Percentiles rank a stretch among this genome's conserved stretches.
Evolutionary conservation across 2,329 filamentous ascomycete genomes (phyloP).

Genomic region (Reticulascus tulasneorum): DNA sequence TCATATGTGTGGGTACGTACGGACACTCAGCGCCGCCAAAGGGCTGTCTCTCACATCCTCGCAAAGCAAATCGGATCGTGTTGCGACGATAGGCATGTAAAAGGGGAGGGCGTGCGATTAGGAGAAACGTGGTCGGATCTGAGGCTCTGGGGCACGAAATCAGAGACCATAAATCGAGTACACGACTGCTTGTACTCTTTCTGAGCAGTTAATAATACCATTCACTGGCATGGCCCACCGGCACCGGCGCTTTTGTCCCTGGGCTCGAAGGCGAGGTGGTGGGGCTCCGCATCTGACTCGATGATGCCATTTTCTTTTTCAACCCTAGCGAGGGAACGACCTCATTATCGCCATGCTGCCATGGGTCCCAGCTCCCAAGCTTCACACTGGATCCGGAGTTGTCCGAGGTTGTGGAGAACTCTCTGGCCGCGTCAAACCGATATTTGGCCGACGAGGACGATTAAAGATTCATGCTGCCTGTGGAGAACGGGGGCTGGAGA

Average conservation of each 20-base stretch:
- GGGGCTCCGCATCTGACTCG: slow-evolving; percentile 4
- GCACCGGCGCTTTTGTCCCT: background rate
- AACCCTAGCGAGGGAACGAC: too few species aligned
- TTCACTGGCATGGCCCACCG: background rate
- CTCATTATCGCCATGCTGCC: background rate
- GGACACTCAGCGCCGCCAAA: too few species aligned
- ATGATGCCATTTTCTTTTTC: background rate
- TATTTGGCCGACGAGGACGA: slow-evolving; percentile 14
- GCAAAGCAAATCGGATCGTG: too few species aligned
- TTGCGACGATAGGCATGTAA: too few species aligned
- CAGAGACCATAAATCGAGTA: too few species aligned
- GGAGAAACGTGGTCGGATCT: slow-evolving; percentile 9
- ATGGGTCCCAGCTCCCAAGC: background rate
- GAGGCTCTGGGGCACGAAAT: background rate
- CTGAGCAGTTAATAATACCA: background rate
- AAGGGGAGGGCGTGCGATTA: slow-evolving; percentile 7
- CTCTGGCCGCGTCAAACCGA: slow-evolving; percentile 14
- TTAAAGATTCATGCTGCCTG: slow-evolving; percentile 11
- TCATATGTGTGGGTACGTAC: too few species aligned
- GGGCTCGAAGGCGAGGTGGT: too few species aligned
- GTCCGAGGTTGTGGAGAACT: slow-evolving; percentile 1
- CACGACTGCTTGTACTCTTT: too few species aligned
- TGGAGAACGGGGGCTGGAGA: slow-evolving; percentile 12
- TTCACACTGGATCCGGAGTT: background rate
- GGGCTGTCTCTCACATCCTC: too few species aligned